Percentiles rank a stretch among this genome's conserved stretches.
Evolutionary conservation across 2,329 filamentous ascomycete genomes (phyloP).

Genomic region (Paraphoma sp.): DNA sequence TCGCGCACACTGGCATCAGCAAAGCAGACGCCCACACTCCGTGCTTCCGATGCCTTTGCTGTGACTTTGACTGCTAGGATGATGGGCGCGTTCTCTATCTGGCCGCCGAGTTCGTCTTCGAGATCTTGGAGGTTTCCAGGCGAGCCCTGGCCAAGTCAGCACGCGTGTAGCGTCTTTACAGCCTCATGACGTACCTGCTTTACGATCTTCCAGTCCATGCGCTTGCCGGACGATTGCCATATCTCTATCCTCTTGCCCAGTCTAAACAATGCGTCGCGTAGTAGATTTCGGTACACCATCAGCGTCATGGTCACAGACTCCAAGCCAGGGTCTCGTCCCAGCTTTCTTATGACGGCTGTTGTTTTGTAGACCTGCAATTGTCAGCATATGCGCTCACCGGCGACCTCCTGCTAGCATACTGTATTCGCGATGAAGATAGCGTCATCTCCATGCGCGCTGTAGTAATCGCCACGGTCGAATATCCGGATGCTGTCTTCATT

Average conservation of each 20-base stretch:
- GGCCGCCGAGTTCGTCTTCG: conserved; percentile 88
- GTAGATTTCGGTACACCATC: conserved; percentile 94
- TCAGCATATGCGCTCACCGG: neutral
- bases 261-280: conserved; percentile 91
- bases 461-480: conserved; percentile 94
- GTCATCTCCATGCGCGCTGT: conserved; percentile 90
- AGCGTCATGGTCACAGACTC: conserved; percentile 94
- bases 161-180: neutral
- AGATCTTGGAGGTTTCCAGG: conserved; percentile 97
- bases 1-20: conserved; percentile 96
- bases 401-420: conserved; percentile 52
- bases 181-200: conserved; percentile 68
- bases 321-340: conserved; percentile 84
- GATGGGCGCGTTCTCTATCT: conserved; percentile 89
- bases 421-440: conserved; percentile 82
- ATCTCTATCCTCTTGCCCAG: conserved; percentile 91
- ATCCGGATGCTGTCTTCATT: conserved; percentile 82
- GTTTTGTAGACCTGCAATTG: conserved; percentile 84
- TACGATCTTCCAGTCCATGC: conserved; percentile 88
- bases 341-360: conserved; percentile 88
- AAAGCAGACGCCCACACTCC: conserved; percentile 93
- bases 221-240: conserved; percentile 73
- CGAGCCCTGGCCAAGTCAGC: conserved; percentile 67
- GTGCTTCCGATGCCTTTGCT: conserved; percentile 82
- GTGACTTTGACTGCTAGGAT: conserved; percentile 94